Base-by-base conservation (phyloP, 192 early-diverging fungal species). In the Backusella australiensis region DNA sequence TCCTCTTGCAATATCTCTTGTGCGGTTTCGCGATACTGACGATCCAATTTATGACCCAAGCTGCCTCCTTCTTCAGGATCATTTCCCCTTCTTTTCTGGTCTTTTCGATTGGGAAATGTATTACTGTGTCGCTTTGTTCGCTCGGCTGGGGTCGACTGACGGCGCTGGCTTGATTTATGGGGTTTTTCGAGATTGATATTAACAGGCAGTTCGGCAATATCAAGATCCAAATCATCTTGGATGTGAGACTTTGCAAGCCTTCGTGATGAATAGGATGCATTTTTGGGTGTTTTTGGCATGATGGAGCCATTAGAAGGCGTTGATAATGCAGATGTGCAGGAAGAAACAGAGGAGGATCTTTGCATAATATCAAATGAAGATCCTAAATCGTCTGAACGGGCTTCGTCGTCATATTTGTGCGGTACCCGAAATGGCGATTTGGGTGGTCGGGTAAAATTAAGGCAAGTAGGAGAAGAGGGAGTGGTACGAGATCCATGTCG, bases 361-460 rank as follows among this genome's bases (percentile, higher is more conserved):
- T 38, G 34, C 65, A 75, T 75, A 23, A 38, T 69, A 69, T 69
- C 68, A 23, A 69, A 69, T 39, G 68, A 69, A 69, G 38, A 69
- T 69, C 68, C n/a, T 23, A 41, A 38, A 41, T 69, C 34, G 34
- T 69, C 68, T 69, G 34, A 35, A 69, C 38, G 34, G n/a, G 34
- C 4, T 63, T 63, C 56, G 36, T 69, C 68, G 19, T 69, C 68
- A 39, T 69, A 69, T 8, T 36, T 35, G 39, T 35, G 39, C 32
- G 74, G 74, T 32, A 65, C 39, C 8, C 78, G 72, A 52, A 79
- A 63, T 6, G 78, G 78, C 14, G 78, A 79, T 35, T 79, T 79
- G 12, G 78, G 78, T 23, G 78, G 78, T 26, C 78, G 72, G 35
- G 41, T 26, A 70, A 74, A 39, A 26, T 38, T 26, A 67, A 42